phyloP scores from a whole-genome alignment of 495 filamentous ascomycete genomes.

The Amorphotheca resinae region DNA sequence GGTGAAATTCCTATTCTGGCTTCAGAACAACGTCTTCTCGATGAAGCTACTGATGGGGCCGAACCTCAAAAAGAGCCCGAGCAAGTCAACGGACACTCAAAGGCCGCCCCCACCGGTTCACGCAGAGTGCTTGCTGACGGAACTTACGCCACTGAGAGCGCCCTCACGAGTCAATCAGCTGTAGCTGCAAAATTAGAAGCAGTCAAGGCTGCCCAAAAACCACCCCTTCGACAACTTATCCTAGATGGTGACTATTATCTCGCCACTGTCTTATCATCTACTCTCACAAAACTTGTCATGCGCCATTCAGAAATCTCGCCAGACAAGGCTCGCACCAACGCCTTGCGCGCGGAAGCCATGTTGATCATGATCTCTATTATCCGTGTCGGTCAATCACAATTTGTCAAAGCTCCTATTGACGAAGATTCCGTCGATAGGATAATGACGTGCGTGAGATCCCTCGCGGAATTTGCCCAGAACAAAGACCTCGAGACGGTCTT shows the following conservation, averaged over 20 bases:
- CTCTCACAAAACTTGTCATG: conserved; percentile 96
- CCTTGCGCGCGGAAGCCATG: conserved; percentile 94
- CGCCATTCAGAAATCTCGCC: conserved; percentile 89
- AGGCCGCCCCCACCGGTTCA: conserved; percentile 64
- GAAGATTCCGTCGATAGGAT: conserved; percentile 96
- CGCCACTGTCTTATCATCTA: conserved; percentile 86
- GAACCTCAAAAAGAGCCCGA: conserved; percentile 51
- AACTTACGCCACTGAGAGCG: conserved; percentile 93
- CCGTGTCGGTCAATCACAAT: conserved; percentile 92
- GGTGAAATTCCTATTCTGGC: conserved; percentile 97
- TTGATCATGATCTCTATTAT: conserved; percentile 97
- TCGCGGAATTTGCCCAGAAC: conserved; percentile 80
- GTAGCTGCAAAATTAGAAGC: conserved; percentile 87
- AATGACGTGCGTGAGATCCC: conserved; percentile 87
- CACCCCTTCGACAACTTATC: conserved; percentile 87
- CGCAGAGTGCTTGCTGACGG: conserved; percentile 91
- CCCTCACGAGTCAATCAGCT: conserved; percentile 82
- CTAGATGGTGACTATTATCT: conserved; percentile 97
- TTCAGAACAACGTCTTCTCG: conserved; percentile 84
- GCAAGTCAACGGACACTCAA: conserved; percentile 63
- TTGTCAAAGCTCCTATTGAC: conserved; percentile 93
- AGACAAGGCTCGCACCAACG: conserved; percentile 80
- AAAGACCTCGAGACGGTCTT: conserved; percentile 88
- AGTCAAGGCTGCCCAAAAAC: conserved; percentile 94
- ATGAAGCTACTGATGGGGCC: conserved; percentile 57